Base-by-base conservation (phyloP, 176 grass and related monocot genomes). In the Oryza meyeriana region DNA sequence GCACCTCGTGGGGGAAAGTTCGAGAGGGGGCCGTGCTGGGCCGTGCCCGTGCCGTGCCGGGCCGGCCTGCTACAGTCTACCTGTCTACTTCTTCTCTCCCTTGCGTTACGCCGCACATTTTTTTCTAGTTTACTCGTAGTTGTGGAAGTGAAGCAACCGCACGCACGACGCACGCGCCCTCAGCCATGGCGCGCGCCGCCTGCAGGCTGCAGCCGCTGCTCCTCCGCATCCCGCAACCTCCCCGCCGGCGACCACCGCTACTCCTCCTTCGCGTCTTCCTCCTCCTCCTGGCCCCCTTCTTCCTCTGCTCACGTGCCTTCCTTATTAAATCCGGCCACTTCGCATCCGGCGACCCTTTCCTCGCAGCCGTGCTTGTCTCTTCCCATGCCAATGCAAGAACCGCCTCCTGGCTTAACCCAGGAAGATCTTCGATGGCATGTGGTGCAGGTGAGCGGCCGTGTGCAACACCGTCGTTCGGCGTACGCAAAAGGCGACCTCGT, bases 391-490 rank as follows among this genome's bases (percentile, higher is more conserved):
- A 33, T 33, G 32, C 32, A 33, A 33, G 32, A 33, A 33, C 4
- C 32, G 32, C 4, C 32, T 72, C 85, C 74, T 89, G 16, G 22
- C 0, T 11, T 77, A 72, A 5, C 48, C 84, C 55, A 48, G 81
- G 42, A 63, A 68, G 28, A 55, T 83, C n/a, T 87, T 94, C 84
- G 84, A 87, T 30, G 89, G 85, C 52, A 85, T 89, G 8, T 61
- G 62, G 4, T 36, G 9, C 18, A 69, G 62, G 14, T 84, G 86
- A 26, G 42, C 81, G 0, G 81, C 92, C 17, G 77, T 87, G 17
- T 36, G 81, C 81, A 93, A 88, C 24, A 74, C 91, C 38, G 89
- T 80, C 82, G 93, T 22, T 83, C 66, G 2, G 86, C 90, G 1
- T 98, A 84, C 66, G 57, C 84, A 0, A 85, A 64, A 35, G 28